Evolutionary conservation across 2,329 filamentous ascomycete species (phyloP).

Genomic region (Stylonectria norvegica): DNA sequence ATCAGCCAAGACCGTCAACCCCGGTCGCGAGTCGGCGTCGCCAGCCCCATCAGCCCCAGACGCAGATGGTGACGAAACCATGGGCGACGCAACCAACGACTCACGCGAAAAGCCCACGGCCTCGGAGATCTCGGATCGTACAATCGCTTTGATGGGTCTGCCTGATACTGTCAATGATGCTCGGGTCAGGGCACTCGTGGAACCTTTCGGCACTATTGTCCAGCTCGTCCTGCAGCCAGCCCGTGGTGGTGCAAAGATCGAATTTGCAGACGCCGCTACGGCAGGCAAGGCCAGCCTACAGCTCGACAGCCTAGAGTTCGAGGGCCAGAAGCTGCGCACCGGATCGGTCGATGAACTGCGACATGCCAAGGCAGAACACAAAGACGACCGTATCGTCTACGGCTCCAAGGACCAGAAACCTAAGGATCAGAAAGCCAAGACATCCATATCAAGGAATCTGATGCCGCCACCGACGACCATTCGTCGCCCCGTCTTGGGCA

Average conservation of each 20-base stretch:
- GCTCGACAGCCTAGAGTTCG: conserved; percentile 55
- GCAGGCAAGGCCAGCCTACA: conserved; percentile 69
- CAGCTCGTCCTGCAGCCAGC: conserved; percentile 78
- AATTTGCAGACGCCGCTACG: conserved; percentile 67
- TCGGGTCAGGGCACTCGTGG: conserved; percentile 70
- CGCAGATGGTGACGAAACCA: conserved; percentile 39
- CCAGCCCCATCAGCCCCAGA: conserved; percentile 35
- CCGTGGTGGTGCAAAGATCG: conserved; percentile 81
- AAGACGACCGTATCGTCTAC: conserved; percentile 29
- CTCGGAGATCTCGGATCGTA: conserved; percentile 59
- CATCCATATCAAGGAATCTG: conserved; percentile 27
- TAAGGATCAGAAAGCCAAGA: conserved; percentile 19
- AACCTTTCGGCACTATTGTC: conserved; percentile 65
- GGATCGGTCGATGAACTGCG: conserved; percentile 55
- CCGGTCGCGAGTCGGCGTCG: conserved; percentile 31
- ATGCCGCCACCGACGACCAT: conserved; percentile 44
- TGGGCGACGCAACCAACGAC: conserved; percentile 28
- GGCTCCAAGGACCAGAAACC: conserved; percentile 30
- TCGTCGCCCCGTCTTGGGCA: conserved; percentile 42
- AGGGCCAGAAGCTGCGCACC: conserved; percentile 50
- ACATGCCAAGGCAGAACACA: conserved; percentile 44
- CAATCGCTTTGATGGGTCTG: conserved; percentile 77
- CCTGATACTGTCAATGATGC: conserved; percentile 91
- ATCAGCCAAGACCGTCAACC: conserved; percentile 43
- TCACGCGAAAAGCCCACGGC: conserved; percentile 36